These are phyloP conservation scores for Angomonas ambiguus DNA, from an alignment of 208 protist species.

Conservation along the genomic window DNA sequence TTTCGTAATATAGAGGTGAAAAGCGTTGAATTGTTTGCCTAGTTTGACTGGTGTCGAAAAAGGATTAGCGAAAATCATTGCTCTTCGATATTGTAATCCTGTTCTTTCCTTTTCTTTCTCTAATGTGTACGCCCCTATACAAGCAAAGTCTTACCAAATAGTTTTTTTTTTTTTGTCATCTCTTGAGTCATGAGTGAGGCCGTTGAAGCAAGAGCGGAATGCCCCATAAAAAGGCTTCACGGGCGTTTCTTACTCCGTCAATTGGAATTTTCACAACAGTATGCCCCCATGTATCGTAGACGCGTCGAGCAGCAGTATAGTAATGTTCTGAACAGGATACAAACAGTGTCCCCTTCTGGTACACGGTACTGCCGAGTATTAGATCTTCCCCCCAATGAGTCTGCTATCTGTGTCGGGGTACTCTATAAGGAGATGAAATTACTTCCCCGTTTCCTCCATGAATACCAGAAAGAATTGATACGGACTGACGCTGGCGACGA, in stretches of 20 bases:
- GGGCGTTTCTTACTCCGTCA: conserved; percentile 75
- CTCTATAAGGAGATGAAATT: conserved; percentile 90
- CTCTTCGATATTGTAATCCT: background rate
- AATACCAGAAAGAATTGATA: conserved; percentile 84
- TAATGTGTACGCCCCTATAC: too few relatives aligned
- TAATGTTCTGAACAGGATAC: conserved; percentile 30
- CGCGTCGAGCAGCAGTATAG: conserved; percentile 50
- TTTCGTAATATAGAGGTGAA: conserved; percentile 7
- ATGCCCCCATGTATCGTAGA: conserved; percentile 78
- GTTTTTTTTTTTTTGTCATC: background rate
- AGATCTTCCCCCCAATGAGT: conserved; percentile 51
- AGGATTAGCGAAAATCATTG: background rate
- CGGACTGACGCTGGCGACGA: conserved; percentile 81
- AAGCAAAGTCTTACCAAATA: background rate
- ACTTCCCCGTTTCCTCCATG: conserved; percentile 77
- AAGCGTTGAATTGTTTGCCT: background rate
- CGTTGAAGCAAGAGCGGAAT: conserved; percentile 35
- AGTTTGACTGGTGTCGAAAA: conserved; percentile 9
- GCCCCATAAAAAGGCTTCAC: conserved; percentile 66
- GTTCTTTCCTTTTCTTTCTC: background rate
- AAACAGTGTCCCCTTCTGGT: conserved; percentile 8
- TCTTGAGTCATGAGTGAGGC: background rate
- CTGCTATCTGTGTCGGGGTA: conserved; percentile 67
- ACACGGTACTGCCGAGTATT: conserved; percentile 37
- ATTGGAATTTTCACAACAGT: conserved; percentile 80